Percentiles rank a stretch among this genome's conserved stretches.
Conservation (phyloP, 2,329 filamentous ascomycete species). For the Ophiostoma montium region DNA sequence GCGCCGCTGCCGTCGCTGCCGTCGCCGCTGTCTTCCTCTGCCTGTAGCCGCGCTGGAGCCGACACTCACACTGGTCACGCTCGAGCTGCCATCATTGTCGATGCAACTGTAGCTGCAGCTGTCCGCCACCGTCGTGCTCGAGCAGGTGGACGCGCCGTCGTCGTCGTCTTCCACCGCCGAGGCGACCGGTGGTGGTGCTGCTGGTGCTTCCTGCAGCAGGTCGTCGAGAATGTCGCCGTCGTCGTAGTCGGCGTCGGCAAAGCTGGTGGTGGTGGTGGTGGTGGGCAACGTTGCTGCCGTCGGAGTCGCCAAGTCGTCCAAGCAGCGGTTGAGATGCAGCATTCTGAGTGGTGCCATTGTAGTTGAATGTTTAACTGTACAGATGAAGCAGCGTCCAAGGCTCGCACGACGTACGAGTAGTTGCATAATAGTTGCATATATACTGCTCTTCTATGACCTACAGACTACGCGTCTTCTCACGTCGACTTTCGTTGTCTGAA, state of each 20-base stretch:
- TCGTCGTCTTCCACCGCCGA: background rate
- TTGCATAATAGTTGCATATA: too few species aligned
- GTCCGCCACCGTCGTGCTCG: background rate
- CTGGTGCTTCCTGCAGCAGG: constrained; percentile 2
- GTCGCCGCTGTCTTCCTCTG: background rate
- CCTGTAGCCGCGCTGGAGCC: background rate
- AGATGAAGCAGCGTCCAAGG: too few species aligned
- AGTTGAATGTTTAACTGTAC: background rate
- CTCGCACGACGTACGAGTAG: background rate
- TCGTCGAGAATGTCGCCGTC: constrained; percentile 8
- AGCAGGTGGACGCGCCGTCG: constrained; percentile 2
- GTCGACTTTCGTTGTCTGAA: too few species aligned
- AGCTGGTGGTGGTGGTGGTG: background rate
- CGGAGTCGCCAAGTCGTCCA: background rate
- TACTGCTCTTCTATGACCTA: too few species aligned
- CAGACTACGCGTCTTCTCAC: too few species aligned
- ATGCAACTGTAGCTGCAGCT: background rate
- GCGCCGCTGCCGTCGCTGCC: background rate
- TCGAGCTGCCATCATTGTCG: background rate
- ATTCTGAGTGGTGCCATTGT: background rate
- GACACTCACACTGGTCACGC: background rate
- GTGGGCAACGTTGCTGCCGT: background rate
- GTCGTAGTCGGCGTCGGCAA: constrained; percentile 3
- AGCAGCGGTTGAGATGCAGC: background rate
- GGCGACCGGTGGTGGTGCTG: background rate